Evolutionary conservation across 768 basidiomycete genomes (phyloP).

Genomic region (Tremella mesenterica): DNA sequence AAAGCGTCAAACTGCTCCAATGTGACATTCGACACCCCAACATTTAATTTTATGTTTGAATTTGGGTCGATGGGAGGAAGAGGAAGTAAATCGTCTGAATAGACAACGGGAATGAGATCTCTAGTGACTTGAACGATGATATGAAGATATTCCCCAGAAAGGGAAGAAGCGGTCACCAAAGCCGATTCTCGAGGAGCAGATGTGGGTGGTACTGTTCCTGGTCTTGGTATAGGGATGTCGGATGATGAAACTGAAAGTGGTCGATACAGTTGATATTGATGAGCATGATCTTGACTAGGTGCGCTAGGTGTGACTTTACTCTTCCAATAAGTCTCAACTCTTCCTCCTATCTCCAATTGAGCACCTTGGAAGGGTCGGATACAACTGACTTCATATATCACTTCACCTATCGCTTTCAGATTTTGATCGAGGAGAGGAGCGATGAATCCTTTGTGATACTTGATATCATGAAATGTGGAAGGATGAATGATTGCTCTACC

Average conservation of each 20-base stretch:
- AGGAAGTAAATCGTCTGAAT: constrained; percentile 65
- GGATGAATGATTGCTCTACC: constrained; percentile 83
- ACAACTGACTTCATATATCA: constrained; percentile 77
- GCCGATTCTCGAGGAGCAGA: constrained; percentile 30
- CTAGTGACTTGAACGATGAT: constrained; percentile 82
- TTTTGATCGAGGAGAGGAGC: constrained; percentile 81
- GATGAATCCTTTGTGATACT: constrained; percentile 44
- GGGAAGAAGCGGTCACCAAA: constrained; percentile 71
- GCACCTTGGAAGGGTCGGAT: constrained; percentile 85
- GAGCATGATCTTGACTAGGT: constrained; percentile 45
- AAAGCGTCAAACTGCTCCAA: constrained; percentile 67
- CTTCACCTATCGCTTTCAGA: constrained; percentile 88
- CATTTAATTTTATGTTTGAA: too few species aligned
- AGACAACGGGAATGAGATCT: constrained; percentile 83
- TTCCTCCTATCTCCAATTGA: constrained; percentile 85
- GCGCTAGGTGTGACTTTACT: constrained; percentile 53
- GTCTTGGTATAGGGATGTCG: constrained; percentile 22
- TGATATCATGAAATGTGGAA: constrained; percentile 56
- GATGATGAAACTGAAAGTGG: constrained; percentile 41
- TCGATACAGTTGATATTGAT: constrained; percentile 44
- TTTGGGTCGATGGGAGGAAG: constrained; percentile 61
- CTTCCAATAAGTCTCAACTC: constrained; percentile 98
- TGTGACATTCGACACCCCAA: constrained; percentile 77
- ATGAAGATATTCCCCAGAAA: constrained; percentile 80
- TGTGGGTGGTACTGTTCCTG: constrained; percentile 1